Evolutionary conservation across 495 filamentous ascomycete species (phyloP).

Genomic region (Cairneyella variabilis): DNA sequence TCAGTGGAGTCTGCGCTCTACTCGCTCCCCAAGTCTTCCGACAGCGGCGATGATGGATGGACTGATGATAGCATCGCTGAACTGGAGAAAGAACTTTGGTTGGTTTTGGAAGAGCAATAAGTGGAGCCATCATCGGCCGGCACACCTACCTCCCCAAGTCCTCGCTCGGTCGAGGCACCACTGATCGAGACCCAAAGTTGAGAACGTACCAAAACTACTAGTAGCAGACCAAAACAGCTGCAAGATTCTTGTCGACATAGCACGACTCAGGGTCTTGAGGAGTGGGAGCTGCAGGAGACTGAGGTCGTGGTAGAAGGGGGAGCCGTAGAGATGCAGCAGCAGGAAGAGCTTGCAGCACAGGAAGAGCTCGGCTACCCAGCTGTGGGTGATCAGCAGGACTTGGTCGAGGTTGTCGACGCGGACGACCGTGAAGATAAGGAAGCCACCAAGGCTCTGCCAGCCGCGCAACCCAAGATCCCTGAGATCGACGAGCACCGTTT

Average conservation of each 20-base stretch:
- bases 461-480: constrained; percentile 9
- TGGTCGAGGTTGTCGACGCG: constrained; percentile 7
- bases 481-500: constrained; percentile 7
- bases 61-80: constrained; percentile 14
- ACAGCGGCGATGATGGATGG: constrained; percentile 18
- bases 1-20: constrained; percentile 12
- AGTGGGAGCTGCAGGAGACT: constrained; percentile 3
- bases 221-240: not conserved
- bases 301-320: not conserved
- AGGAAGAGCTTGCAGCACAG: constrained; percentile 10
- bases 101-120: constrained; percentile 17
- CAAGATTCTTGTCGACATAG: not conserved
- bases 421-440: constrained; percentile 8
- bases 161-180: not conserved
- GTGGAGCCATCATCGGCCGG: constrained; percentile 6
- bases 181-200: constrained; percentile 9
- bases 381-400: constrained; percentile 15
- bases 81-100: constrained; percentile 14
- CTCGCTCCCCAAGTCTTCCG: constrained; percentile 8
- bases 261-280: not conserved
- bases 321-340: not conserved
- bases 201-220: not conserved
- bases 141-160: constrained; percentile 3
- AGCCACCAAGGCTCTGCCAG: constrained; percentile 16
- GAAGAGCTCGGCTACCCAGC: constrained; percentile 12